These are phyloP conservation scores for Pterocarpus santalinus DNA, from an alignment of 306 rosid genomes.

Conservation along the genomic window DNA sequence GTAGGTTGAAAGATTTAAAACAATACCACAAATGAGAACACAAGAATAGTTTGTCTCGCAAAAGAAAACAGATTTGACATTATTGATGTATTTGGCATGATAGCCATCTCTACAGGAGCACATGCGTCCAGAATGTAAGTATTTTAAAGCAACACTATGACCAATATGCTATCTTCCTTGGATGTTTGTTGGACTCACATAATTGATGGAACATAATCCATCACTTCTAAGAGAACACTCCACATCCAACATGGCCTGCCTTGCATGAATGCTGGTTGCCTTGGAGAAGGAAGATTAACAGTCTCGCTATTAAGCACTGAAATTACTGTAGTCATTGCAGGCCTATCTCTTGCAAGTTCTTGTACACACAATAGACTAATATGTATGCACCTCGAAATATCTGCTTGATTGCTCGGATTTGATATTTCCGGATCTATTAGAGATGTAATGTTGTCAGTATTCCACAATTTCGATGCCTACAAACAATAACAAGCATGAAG, in stretches of 20 bases:
- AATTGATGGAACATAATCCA: slow-evolving; percentile 1
- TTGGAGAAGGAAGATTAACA: slow-evolving; percentile 38
- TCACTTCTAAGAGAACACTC: background rate
- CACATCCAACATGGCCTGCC: background rate
- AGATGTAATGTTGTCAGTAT: background rate
- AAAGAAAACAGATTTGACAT: no score
- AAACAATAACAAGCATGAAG: background rate
- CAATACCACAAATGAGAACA: no score
- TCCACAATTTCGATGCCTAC: slow-evolving; percentile 53
- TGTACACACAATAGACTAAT: slow-evolving; percentile 42
- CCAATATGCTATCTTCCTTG: slow-evolving; percentile 32
- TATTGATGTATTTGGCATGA: no score
- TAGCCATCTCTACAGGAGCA: no score
- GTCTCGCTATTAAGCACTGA: slow-evolving; percentile 41
- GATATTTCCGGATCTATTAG: slow-evolving; percentile 36
- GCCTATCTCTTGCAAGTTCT: slow-evolving; percentile 34
- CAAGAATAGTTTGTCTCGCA: no score
- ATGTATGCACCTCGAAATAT: slow-evolving; percentile 22
- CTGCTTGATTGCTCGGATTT: background rate
- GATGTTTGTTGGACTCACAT: slow-evolving; percentile 4
- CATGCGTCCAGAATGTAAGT: no score
- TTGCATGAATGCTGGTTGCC: slow-evolving; percentile 33
- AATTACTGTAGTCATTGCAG: slow-evolving; percentile 28
- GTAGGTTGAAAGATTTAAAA: no score
- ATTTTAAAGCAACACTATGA: no score